A percentile compares a stretch with the other conserved stretches of the same genome.
Conservation (phyloP, 2,329 filamentous ascomycete genomes). For the Clonostachys rhizophaga region DNA sequence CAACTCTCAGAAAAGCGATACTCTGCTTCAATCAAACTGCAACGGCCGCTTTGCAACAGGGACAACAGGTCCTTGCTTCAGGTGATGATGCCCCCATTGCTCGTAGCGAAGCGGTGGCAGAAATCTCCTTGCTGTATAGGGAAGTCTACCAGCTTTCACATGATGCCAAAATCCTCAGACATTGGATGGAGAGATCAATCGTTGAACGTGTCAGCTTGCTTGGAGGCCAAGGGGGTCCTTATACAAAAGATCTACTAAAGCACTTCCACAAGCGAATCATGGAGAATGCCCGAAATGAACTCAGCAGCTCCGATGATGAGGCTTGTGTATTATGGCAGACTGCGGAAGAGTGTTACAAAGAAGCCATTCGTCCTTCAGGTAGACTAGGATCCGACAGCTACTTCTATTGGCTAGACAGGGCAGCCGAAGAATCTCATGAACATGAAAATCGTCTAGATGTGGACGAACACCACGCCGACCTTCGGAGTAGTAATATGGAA, state of each 20-base stretch:
- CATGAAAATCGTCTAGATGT: neutral
- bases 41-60: too few relatives aligned
- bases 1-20: too few relatives aligned
- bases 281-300: neutral
- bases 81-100: too few relatives aligned
- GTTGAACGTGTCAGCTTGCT: neutral
- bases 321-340: neutral
- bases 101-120: neutral
- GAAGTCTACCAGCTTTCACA: neutral
- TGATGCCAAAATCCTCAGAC: neutral
- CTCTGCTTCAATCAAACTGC: too few relatives aligned
- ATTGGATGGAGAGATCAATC: neutral
- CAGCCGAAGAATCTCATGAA: neutral
- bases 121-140: neutral
- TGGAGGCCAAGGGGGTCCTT: neutral
- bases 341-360: neutral
- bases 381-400: neutral
- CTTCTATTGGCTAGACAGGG: neutral
- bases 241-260: neutral
- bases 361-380: neutral
- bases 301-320: neutral
- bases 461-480: neutral
- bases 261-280: neutral
- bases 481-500: neutral
- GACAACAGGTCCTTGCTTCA: too few relatives aligned